phyloP scores from a whole-genome alignment of 148 eudicot genomes.

The Euryodendron excelsum region DNA sequence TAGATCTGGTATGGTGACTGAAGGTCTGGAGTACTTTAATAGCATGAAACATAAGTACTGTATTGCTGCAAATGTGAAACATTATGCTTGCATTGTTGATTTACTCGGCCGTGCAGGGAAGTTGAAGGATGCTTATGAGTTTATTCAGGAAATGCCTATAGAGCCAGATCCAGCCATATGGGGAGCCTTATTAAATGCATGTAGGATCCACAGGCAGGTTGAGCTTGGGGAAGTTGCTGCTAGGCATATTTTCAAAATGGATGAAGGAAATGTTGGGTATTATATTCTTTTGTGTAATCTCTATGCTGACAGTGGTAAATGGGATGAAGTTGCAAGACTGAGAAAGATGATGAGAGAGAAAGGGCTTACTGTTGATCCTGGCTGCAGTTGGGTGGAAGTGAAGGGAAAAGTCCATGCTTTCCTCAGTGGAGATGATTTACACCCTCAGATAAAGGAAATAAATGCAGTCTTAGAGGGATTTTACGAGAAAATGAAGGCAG shows the following conservation, averaged over 20 bases:
- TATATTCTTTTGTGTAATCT: slow-evolving; percentile 71
- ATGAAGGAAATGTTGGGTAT: slow-evolving; percentile 58
- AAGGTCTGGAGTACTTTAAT: slow-evolving; percentile 66
- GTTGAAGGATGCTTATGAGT: slow-evolving; percentile 55
- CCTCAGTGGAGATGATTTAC: slow-evolving; percentile 74
- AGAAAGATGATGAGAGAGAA: slow-evolving; percentile 67
- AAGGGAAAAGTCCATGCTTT: slow-evolving; percentile 91
- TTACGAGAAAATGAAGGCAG: slow-evolving; percentile 60
- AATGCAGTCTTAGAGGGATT: slow-evolving; percentile 59
- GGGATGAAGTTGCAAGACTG: slow-evolving; percentile 73
- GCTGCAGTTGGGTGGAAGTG: slow-evolving; percentile 95
- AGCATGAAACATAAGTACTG: slow-evolving; percentile 47
- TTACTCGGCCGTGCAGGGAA: slow-evolving; percentile 90
- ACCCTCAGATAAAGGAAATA: slow-evolving; percentile 75
- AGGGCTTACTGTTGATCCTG: slow-evolving; percentile 76
- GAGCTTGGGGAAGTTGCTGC: slow-evolving; percentile 86
- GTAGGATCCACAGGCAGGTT: slow-evolving; percentile 61
- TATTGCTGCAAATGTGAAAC: slow-evolving; percentile 70
- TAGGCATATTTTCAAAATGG: slow-evolving; percentile 47
- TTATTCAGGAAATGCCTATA: slow-evolving; percentile 68
- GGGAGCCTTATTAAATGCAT: slow-evolving; percentile 89
- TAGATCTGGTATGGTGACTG: slow-evolving; percentile 76
- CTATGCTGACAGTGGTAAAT: slow-evolving; percentile 63
- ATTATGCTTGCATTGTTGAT: slow-evolving; percentile 89
- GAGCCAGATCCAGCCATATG: slow-evolving; percentile 79